These are phyloP conservation scores for Phytopythium litorale DNA, from an alignment of 352 stramenopile species.

Conservation along the genomic window DNA sequence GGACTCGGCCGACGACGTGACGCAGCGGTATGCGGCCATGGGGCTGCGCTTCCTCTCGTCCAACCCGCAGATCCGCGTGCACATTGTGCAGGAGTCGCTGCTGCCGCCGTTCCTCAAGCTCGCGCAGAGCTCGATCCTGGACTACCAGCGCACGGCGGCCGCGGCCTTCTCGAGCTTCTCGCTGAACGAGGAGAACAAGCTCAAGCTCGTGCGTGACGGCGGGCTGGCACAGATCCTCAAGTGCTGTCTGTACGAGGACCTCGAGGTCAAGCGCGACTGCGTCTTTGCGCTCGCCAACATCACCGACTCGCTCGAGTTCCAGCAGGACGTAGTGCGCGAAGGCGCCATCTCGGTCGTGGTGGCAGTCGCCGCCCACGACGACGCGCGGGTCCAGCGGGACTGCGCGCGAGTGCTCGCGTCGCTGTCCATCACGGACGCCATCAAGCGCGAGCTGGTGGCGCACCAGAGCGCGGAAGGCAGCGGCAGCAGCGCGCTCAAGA, in stretches of 20 bases:
- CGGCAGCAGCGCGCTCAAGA: constrained; percentile 71
- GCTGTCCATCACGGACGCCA: constrained; percentile 83
- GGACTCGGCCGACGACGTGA: constrained; percentile 86
- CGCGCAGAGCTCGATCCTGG: constrained; percentile 86
- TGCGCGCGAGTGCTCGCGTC: constrained; percentile 89
- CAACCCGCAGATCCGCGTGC: constrained; percentile 91
- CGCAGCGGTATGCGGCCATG: constrained; percentile 94
- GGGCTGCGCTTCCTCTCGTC: constrained; percentile 92
- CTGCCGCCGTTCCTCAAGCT: constrained; percentile 91
- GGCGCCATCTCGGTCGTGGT: constrained; percentile 80
- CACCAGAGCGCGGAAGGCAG: background rate
- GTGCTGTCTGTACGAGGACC: constrained; percentile 89
- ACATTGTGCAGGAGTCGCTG: constrained; percentile 89
- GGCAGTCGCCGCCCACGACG: constrained; percentile 65
- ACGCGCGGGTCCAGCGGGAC: constrained; percentile 93
- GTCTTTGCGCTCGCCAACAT: constrained; percentile 95
- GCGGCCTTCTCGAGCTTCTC: constrained; percentile 91
- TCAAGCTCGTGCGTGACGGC: constrained; percentile 92
- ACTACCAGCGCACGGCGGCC: constrained; percentile 92
- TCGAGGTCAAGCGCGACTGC: constrained; percentile 91
- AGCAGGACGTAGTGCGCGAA: constrained; percentile 88
- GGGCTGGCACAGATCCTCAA: constrained; percentile 88
- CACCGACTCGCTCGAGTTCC: constrained; percentile 86
- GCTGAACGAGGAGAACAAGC: constrained; percentile 92
- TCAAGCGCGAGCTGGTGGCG: constrained; percentile 79